Base-by-base conservation (phyloP, 148 eudicot species). In the Rhododendron williamsianum region DNA sequence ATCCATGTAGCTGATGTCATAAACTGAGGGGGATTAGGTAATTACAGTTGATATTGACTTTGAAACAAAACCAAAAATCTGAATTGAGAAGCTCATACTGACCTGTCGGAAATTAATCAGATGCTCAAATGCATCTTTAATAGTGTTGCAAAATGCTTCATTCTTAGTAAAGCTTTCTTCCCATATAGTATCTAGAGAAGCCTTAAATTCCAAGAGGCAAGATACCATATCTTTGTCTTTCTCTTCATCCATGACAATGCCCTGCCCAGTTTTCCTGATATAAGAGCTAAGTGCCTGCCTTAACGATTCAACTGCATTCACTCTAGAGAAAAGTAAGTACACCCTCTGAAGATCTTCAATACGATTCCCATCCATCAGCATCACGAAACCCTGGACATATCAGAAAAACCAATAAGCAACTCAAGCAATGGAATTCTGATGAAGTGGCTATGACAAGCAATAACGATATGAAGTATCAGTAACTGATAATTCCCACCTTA, bases 21-120 rank as follows among this genome's bases (percentile, higher is more conserved):
- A 63, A 23, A 63, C 25, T 63, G 69, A 63, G 69, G 27, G 27
- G 23, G 69, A 9, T 19, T 63, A 21, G 10, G 19, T 21, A 63
- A 23, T 21, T 63, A 23, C 4, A 71, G 76, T 71, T 15, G 11
- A 35, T 73, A 13, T 30, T 73, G 77, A 73, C 9, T 13, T 73
- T 35, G 77, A 73, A 73, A 15, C 11, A 45, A 77, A 41, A 41
- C 12, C 63, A 49, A 46, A 60, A 58, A 38, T 56, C 38, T 65
- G 15, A 80, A 85, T 38, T 46, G 58, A 67, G 21, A 67, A n/a
- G 35, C 81, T 45, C 16, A 80, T 80, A 51, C 87, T 49, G n/a
- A 96, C 99, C 97, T 96, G 98, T 69, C 99, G 97, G 73, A 96
- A 88, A 91, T 95, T 96, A 86, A 96, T 93, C 78, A 96, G 97